Evolutionary conservation across 116 monocot species (phyloP).

Genomic region (Trichopus zeylanicus): DNA sequence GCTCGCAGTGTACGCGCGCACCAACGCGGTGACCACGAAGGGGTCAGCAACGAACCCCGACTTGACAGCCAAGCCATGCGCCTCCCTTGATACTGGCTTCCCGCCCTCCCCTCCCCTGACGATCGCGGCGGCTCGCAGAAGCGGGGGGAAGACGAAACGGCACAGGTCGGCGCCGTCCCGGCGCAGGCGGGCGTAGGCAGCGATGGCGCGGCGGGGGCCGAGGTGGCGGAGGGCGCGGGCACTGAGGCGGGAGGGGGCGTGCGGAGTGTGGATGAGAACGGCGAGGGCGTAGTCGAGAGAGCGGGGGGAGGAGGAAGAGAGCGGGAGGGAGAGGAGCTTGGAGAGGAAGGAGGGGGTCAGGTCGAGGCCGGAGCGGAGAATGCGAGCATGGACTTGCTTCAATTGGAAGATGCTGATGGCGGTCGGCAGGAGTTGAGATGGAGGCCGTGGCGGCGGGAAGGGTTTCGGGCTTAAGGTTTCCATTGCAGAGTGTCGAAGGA

Average conservation of each 20-base stretch:
- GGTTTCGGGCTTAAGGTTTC: neutral
- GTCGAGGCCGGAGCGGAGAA: constrained; percentile 29
- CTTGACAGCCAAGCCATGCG: constrained; percentile 43
- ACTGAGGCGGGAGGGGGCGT: constrained; percentile 28
- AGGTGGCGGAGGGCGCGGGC: constrained; percentile 9
- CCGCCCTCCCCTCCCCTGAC: neutral
- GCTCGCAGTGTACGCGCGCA: constrained; percentile 24
- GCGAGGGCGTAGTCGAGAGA: constrained; percentile 42
- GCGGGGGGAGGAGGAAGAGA: constrained; percentile 24
- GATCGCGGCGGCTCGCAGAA: constrained; percentile 25
- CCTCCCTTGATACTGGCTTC: constrained; percentile 12
- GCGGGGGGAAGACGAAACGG: constrained; percentile 38
- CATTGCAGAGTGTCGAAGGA: no score
- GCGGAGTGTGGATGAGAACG: constrained; percentile 27
- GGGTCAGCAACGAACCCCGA: constrained; percentile 44
- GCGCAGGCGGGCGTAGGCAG: constrained; percentile 35
- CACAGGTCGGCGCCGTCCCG: constrained; percentile 18
- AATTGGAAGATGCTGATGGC: constrained; percentile 15
- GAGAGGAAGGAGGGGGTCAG: constrained; percentile 39
- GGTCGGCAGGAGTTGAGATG: neutral
- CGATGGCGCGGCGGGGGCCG: constrained; percentile 19
- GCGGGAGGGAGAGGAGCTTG: constrained; percentile 42
- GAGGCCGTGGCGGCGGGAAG: neutral
- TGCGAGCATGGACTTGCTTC: constrained; percentile 25
- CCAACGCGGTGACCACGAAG: constrained; percentile 52